Base-by-base conservation (phyloP, 2,329 filamentous ascomycete genomes). In the Pseudocercospora crystallina region DNA sequence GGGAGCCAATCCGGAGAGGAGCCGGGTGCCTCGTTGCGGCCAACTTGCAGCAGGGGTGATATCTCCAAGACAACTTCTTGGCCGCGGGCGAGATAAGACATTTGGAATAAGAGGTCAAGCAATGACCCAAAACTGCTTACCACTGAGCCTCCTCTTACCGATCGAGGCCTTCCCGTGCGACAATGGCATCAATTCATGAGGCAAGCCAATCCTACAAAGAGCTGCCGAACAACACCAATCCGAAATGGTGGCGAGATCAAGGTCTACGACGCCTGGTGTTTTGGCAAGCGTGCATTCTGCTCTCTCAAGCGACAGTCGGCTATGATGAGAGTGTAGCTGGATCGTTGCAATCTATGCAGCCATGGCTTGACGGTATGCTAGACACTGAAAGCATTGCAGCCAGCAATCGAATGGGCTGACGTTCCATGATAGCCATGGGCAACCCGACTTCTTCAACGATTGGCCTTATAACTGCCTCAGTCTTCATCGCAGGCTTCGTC, bases 231-330 rank as follows among this genome's bases (percentile, higher is more conserved):
- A 58, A 60, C 30, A 51, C 50, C 14, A 46, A 60, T 33, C 14
- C 54, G 13, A 41, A 47, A 35, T 60, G 59, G 59, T 57, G 43
- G n/a, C 47, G 48, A n/a, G 57, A 61, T 36, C 45, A 48, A 3
- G 54, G 51, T 14, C 49, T 59, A 11, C 54, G 57, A n/a, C 36
- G 43, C 12, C 47, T 59, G 15, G 42, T 42, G 4, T 32, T 33
- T 17, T 43, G 37, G 37, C 37, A 42, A 14, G 26, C 38, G 15
- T 35, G 43, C 31, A 51, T 51, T 15, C 37, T 51, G n/a, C 39
- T 40, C n/a, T 40, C 38, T 2, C 50, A 53, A 35, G 44, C 45
- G 17, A 49, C 50, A 3, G 33, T 37, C 8, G 50, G 50, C 2
- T 53, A 53, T 20, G 50, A 53, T 43, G 44, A 53, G 38, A 33